Percentiles rank a stretch among this genome's conserved stretches.
Conservation (phyloP, 257 asterid genomes). For the Rehmannia glutinosa region DNA sequence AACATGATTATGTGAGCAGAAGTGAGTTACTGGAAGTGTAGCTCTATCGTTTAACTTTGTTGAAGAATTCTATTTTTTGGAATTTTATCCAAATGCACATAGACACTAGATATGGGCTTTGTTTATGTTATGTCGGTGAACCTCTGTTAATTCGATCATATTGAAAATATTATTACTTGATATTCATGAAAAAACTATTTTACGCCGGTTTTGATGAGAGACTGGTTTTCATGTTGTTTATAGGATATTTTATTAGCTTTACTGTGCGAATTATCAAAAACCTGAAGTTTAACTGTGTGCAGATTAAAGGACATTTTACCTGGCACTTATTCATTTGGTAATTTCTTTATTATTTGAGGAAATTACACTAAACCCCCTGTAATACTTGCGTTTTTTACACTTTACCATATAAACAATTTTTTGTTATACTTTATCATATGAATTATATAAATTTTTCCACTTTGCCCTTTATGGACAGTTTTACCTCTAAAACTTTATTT, state of each 20-base stretch:
- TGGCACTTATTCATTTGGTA: neutral
- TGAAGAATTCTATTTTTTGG: neutral
- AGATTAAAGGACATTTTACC: neutral
- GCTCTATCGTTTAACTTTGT: neutral
- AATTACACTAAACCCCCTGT: too few species aligned
- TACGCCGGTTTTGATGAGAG: neutral
- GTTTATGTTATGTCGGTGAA: neutral
- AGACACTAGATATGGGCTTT: neutral
- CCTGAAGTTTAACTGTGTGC: neutral
- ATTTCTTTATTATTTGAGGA: neutral
- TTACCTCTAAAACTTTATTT: too few species aligned
- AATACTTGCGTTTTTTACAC: too few species aligned
- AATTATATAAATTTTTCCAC: too few species aligned
- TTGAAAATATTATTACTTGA: neutral
- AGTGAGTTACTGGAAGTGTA: neutral
- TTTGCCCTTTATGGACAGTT: too few species aligned
- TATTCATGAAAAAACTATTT: neutral
- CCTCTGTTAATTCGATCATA: neutral
- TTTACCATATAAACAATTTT: too few species aligned
- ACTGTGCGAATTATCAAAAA: neutral
- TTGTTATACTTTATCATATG: too few species aligned
- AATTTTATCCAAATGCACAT: neutral
- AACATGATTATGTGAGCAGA: neutral
- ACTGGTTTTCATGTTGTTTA: neutral
- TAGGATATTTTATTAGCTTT: neutral